phyloP scores from a whole-genome alignment of 2,329 filamentous ascomycete genomes.

The Phaeosphaeriaceae sp. region DNA sequence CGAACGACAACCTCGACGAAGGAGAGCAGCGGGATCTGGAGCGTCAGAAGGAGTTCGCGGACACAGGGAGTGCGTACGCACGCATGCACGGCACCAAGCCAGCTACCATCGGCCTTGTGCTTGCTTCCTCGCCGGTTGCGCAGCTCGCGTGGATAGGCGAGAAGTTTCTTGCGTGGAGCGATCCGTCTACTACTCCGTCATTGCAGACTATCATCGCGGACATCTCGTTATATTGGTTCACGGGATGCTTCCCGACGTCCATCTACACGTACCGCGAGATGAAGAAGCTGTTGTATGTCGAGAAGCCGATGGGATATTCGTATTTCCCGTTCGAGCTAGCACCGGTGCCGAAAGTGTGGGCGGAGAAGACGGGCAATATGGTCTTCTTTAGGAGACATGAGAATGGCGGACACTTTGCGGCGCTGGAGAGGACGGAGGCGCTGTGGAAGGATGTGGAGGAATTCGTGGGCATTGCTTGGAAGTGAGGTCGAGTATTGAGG shows the following conservation, averaged over 20 bases:
- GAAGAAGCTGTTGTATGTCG: conserved; percentile 34
- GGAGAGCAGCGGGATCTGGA: conserved; percentile 50
- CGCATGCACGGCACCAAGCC: conserved; percentile 62
- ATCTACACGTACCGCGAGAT: conserved; percentile 59
- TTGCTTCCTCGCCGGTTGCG: conserved; percentile 62
- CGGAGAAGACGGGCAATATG: conserved; percentile 47
- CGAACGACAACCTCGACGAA: conserved; percentile 27
- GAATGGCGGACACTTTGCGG: conserved; percentile 57
- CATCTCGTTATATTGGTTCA: conserved; percentile 64
- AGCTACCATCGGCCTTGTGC: conserved; percentile 62
- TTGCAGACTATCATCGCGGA: conserved; percentile 56
- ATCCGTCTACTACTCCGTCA: conserved; percentile 45
- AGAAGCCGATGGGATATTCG: conserved; percentile 54
- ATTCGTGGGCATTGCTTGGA: conserved; percentile 49
- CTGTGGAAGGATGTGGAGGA: conserved; percentile 56
- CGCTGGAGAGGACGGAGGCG: conserved; percentile 52
- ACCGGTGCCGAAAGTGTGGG: conserved; percentile 51
- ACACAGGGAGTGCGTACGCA: conserved; percentile 58
- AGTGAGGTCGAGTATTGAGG: conserved; percentile 7
- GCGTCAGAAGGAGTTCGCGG: conserved; percentile 49
- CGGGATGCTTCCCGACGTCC: conserved; percentile 55
- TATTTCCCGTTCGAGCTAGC: conserved; percentile 54
- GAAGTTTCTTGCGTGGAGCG: conserved; percentile 63
- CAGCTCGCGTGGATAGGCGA: conserved; percentile 66
- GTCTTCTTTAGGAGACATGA: conserved; percentile 48